Evolutionary conservation across 2,329 filamentous ascomycete species (phyloP).

Genomic region (Ophiostoma sp.): DNA sequence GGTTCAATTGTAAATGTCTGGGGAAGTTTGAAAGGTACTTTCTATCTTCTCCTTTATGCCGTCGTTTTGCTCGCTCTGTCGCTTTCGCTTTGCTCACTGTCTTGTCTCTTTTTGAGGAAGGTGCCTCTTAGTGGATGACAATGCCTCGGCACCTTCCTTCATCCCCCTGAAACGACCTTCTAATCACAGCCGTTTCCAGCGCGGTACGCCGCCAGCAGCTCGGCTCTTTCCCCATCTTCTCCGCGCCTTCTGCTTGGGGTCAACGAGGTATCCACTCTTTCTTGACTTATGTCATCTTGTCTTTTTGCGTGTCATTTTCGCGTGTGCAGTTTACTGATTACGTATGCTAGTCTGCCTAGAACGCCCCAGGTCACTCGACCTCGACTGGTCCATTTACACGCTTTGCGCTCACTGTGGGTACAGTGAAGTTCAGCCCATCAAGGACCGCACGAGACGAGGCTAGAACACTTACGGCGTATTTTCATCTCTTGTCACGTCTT

Average conservation of each 20-base stretch:
- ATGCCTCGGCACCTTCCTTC: not conserved
- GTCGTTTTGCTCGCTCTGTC: not conserved
- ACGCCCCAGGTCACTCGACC: not conserved
- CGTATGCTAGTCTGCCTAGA: not conserved
- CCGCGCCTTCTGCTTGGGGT: not conserved
- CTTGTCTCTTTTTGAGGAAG: not conserved
- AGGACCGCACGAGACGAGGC: not conserved
- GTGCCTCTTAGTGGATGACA: not conserved
- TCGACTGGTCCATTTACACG: not conserved
- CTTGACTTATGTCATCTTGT: not conserved
- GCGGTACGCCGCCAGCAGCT: slow-evolving; percentile 20
- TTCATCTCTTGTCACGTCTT: not conserved
- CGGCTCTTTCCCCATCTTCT: slow-evolving; percentile 11
- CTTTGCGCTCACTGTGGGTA: not conserved
- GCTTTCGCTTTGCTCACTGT: not conserved
- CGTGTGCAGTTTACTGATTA: not conserved
- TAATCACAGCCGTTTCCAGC: not conserved
- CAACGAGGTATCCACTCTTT: not conserved
- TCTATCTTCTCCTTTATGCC: not conserved
- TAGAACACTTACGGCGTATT: not conserved
- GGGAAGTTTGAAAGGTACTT: not conserved
- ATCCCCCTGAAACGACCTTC: not conserved
- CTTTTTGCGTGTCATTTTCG: not conserved
- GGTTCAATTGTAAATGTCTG: not conserved
- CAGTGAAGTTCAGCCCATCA: not conserved